phyloP scores from a whole-genome alignment of 2,329 filamentous ascomycete genomes.

The Trichoderma sp. region DNA sequence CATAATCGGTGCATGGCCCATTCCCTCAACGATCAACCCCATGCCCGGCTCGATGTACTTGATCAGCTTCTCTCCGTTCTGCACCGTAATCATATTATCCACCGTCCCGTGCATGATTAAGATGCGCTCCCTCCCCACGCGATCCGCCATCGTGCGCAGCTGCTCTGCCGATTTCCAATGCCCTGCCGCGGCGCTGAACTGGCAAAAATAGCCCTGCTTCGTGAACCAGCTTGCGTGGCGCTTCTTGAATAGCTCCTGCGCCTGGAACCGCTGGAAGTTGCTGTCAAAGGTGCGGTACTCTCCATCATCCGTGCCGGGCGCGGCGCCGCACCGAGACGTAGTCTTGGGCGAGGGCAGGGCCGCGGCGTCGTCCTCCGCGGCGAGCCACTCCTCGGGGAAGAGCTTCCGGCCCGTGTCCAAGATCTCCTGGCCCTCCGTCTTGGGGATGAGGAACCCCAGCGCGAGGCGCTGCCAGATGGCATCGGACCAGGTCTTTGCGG shows the following conservation, averaged over 20 bases:
- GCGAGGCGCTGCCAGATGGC: slow-evolving; percentile 59
- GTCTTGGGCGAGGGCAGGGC: slow-evolving; percentile 43
- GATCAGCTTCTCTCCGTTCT: slow-evolving; percentile 67
- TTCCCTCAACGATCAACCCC: slow-evolving; percentile 62
- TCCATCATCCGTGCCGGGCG: slow-evolving; percentile 26
- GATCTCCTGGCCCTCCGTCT: slow-evolving; percentile 64
- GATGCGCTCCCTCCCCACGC: slow-evolving; percentile 70
- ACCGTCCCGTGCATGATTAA: slow-evolving; percentile 71
- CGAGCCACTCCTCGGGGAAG: slow-evolving; percentile 64
- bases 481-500: slow-evolving; percentile 52
- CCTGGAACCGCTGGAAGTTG: slow-evolving; percentile 79
- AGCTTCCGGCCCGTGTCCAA: slow-evolving; percentile 61
- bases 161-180: slow-evolving; percentile 71
- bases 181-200: slow-evolving; percentile 75
- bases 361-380: slow-evolving; percentile 53
- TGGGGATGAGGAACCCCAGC: slow-evolving; percentile 64
- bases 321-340: slow-evolving; percentile 40
- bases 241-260: slow-evolving; percentile 73
- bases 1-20: slow-evolving; percentile 71
- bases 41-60: slow-evolving; percentile 60
- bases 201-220: slow-evolving; percentile 66
- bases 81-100: slow-evolving; percentile 74
- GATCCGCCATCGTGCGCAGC: slow-evolving; percentile 60
- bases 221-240: slow-evolving; percentile 58
- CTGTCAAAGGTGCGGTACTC: slow-evolving; percentile 59